Base-by-base conservation (phyloP, 495 filamentous ascomycete species). In the Cenococcum geophilum region DNA sequence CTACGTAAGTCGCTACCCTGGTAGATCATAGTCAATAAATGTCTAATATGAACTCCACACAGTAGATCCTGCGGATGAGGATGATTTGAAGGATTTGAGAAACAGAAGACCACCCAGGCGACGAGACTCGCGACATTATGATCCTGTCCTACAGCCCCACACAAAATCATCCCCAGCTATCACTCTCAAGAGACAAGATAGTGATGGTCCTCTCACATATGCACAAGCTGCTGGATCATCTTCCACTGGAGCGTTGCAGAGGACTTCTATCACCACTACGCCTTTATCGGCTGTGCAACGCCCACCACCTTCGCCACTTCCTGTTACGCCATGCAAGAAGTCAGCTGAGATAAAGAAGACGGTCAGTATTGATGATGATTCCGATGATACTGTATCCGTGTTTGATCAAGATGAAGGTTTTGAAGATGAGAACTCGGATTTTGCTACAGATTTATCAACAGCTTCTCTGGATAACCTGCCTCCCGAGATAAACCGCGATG, bases 401-500 rank as follows among this genome's bases (percentile, higher is more conserved):
- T 61, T 55, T 55, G 51, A 61, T 23, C 35, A 43, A n/a, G 59
- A 54, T 14, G 22, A 32, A 2, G 51, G 45, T 18, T 32, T 32
- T 32, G 40, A 42, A 10, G 49, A 61, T 23, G 25, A 20, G 34
- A 18, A 51, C 36, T 53, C 58, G 3, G 58, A 60, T 48, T 53
- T 53, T 37, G 49, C 48, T n/a, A 61, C 59, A 0, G 50, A 61
- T 0, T 45, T 54, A 11, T 54, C 59, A 11, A 53, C 59, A n/a
- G 25, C 50, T 20, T 27, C 50, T 0, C 3, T 61, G 48, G 40
- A 62, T 18, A 22, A 42, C 18, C 42, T 62, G 8, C 60, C 37
- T 14, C 54, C 60, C 23, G 53, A 62, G 20, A 47, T 62, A 18
- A 27, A 58, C 40, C 53, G 51, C n/a, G 60, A 62, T 25, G 53